Percentiles rank a stretch among this genome's conserved stretches.
Evolutionary conservation across 805 yeast species (phyloP).

Genomic region (Ogataea henricii): DNA sequence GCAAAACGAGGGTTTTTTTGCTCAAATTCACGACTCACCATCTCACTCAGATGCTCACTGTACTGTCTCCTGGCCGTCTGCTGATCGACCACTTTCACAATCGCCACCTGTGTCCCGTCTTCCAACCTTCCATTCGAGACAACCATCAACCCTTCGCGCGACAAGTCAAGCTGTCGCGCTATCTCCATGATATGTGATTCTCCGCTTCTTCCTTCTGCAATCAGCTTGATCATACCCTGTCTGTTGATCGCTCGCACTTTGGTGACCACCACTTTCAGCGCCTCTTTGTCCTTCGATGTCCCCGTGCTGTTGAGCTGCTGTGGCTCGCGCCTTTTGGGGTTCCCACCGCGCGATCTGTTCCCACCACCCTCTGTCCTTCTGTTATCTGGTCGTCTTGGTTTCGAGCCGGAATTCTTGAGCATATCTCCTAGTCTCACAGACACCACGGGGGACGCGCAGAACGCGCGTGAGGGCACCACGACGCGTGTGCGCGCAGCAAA

Average conservation of each 20-base stretch:
- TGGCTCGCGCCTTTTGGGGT: not conserved
- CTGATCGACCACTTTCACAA: conserved; percentile 30
- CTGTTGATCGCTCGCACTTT: conserved; percentile 19
- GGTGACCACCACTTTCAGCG: conserved; percentile 25
- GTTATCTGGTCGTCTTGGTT: conserved; percentile 1
- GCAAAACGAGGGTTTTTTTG: conserved; percentile 17
- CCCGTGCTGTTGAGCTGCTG: conserved; percentile 24
- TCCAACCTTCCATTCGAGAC: conserved; percentile 18
- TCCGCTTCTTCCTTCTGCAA: conserved; percentile 21
- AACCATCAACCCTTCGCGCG: conserved; percentile 29
- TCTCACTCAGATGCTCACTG: conserved; percentile 28
- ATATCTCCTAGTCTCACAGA: not conserved
- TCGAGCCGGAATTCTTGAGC: not conserved
- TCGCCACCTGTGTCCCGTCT: conserved; percentile 16
- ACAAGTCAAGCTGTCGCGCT: conserved; percentile 22
- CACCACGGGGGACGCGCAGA: not conserved
- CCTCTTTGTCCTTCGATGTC: conserved; percentile 31
- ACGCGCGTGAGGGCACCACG: not conserved
- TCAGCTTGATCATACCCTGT: conserved; percentile 24
- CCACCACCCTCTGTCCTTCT: not conserved
- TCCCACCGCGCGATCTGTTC: no score
- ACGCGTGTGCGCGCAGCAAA: no score
- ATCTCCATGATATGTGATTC: conserved; percentile 13
- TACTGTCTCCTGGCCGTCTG: conserved; percentile 30
- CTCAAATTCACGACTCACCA: conserved; percentile 21